Base-by-base conservation (phyloP, 331 rosid species). In the Acacia concinna region DNA sequence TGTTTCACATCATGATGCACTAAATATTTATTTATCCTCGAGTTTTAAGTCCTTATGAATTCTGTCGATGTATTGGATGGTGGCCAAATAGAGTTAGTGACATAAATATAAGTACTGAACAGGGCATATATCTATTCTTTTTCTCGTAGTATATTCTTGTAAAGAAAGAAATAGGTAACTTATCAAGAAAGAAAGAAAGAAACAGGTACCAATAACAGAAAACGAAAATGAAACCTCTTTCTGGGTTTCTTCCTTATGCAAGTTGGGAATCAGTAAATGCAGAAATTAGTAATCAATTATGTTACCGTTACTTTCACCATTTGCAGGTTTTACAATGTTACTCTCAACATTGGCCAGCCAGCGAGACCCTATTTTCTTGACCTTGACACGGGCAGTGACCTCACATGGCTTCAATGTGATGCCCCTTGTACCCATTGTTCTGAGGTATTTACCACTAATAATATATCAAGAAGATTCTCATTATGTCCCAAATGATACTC, bases 321-420 rank as follows among this genome's bases (percentile, higher is more conserved):
- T 30, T 71, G 76, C 76, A 71, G 76, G 40, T 71, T 47, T 12
- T 71, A 71, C 13, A 71, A 71, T 47, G 76, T 71, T 46, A 71
- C 76, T 46, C 57, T 69, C 40, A 86, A 77, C 83, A 78, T 95
- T 27, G 99, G 99, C 10, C 87, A 88, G 68, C 99, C 99, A 71
- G 85, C 99, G 3, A 92, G 85, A 87, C 99, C 97, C 8, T 95
- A 91, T 84, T 95, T 86, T 89, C 88, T 95, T 59, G 99, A 95
- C 77, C 91, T 97, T 46, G 99, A 95, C 85, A 95, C 97, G 0
- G 99, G 99, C 12, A 95, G 99, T 77, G 99, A 95, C 87, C 96
- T 95, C 79, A 91, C 99, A 62, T 95, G 99, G 99, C 97, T 95
- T 82, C 99, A 93, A 85, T 95, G 98, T 72, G 97, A 92, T 76